Base-by-base conservation (phyloP, 2,329 filamentous ascomycete genomes). In the Setomelanomma holmii region DNA sequence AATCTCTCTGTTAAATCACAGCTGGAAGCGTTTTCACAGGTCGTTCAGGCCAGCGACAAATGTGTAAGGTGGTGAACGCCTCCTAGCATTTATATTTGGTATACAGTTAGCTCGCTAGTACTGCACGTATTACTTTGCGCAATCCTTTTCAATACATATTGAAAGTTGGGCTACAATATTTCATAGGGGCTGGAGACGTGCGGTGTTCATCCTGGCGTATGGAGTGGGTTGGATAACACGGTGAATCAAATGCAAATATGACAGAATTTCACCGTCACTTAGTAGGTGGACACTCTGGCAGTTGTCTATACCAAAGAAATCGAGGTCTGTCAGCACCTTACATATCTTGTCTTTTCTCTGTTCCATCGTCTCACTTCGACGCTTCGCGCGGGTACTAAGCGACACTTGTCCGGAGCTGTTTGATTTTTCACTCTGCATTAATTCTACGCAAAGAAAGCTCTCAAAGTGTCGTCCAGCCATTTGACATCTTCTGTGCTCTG, bases 401-500 rank as follows among this genome's bases (percentile, higher is more conserved):
- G 12, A 30, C 12, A 30, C 12, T 7, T 12, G 7, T 30, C 24
- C 12, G 6, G 7, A 6, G 6, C 24, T 7, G 6, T 12, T 12
- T 7, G 7, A 30, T 12, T 12, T 30, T 7, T 30, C 24, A 30
- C 24, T 12, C 24, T 30, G 7, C 34, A 38, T 45, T 35, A 53
- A 30, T 67, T 67, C 22, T 60, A 55, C 10, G 56, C 73, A 53
- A 87, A 83, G 45, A 88, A 83, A 5, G 74, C 73, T 14, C 75
- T 78, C 51, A 90, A 67, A 58, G 82, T 82, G 22, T 84, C 77
- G 66, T 92, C 87, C 36, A 93, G 76, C 88, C 89, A 93, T 63
- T 84, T 83, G 2, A 88, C 82, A 70, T 93, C 89, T 24, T 88
- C 85, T 51, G 82, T 83, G 59, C 83, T 89, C n/a, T 87, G 80